phyloP scores from a whole-genome alignment of 495 filamentous ascomycete species.

The Terfezia claveryi region DNA sequence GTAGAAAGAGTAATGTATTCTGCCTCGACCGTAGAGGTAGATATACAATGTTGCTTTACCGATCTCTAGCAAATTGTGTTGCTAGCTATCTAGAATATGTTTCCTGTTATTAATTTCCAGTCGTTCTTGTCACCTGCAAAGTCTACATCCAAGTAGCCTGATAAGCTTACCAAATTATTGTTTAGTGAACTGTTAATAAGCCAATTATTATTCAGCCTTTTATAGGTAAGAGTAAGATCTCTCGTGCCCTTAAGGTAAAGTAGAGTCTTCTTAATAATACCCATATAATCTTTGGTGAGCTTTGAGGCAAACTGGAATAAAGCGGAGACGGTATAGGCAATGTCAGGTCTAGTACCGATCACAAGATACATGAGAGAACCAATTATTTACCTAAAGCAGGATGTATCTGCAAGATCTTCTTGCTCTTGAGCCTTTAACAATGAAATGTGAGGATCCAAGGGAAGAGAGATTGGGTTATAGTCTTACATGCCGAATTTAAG shows the following conservation, averaged over 20 bases:
- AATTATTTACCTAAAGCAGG: conserved; percentile 1
- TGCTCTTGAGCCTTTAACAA: not conserved
- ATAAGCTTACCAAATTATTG: too few relatives aligned
- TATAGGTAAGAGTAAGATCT: not conserved
- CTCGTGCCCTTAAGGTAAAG: not conserved
- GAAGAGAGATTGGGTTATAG: not conserved
- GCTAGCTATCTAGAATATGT: not conserved
- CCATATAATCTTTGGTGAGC: not conserved
- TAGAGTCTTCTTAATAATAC: conserved; percentile 1
- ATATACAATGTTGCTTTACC: conserved; percentile 2
- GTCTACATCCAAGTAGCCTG: not conserved
- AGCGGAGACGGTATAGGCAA: conserved; percentile 1
- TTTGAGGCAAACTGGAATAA: conserved; percentile 3
- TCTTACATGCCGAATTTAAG: not conserved
- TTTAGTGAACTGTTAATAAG: too few relatives aligned
- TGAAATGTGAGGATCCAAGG: not conserved
- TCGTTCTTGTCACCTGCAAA: not conserved
- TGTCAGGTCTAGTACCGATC: conserved; percentile 7
- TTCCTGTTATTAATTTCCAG: not conserved
- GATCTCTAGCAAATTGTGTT: not conserved
- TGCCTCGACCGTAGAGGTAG: not conserved
- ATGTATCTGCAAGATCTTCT: not conserved
- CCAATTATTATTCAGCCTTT: not conserved
- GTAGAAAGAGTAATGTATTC: conserved; percentile 4
- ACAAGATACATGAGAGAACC: conserved; percentile 6